phyloP scores from a whole-genome alignment of 192 early-diverging fungal genomes.

The Rhizophagus prolifer region DNA sequence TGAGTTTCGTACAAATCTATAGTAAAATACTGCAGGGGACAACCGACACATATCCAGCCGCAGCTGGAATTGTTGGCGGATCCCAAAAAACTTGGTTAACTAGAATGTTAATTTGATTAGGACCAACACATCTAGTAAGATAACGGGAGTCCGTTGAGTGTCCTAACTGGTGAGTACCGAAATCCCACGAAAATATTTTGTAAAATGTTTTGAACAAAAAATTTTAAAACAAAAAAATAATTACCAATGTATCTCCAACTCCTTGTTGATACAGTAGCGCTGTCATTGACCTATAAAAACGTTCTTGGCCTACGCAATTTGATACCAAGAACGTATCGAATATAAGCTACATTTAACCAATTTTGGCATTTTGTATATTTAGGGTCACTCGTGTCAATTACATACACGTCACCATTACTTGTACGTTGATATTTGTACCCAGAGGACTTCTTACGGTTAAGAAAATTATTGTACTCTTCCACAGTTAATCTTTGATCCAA shows the following conservation, averaged over 20 bases:
- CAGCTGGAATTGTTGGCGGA: too few relatives aligned
- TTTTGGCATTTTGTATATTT: too few relatives aligned
- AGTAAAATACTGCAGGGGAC: too few relatives aligned
- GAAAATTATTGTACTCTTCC: conserved; percentile 27
- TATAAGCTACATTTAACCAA: too few relatives aligned
- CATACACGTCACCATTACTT: conserved; percentile 8
- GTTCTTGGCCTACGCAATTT: conserved; percentile 1
- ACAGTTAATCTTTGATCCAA: conserved; percentile 23
- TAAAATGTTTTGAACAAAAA: not conserved
- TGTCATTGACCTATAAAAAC: too few relatives aligned
- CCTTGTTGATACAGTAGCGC: not conserved
- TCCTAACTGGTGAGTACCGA: not conserved
- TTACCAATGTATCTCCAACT: not conserved
- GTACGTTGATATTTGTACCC: conserved; percentile 19
- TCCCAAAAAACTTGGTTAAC: too few relatives aligned
- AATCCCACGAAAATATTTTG: not conserved
- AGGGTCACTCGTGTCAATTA: conserved; percentile 16
- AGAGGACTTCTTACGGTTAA: conserved; percentile 15
- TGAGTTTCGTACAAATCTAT: too few relatives aligned
- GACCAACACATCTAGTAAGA: conserved; percentile 5
- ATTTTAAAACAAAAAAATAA: too few relatives aligned
- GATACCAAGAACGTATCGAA: conserved; percentile 17
- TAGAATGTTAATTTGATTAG: not conserved
- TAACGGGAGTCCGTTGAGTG: not conserved
- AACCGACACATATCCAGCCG: too few relatives aligned